Conservation (phyloP, 2,329 filamentous ascomycete genomes). For the Diaporthe citriasiana region DNA sequence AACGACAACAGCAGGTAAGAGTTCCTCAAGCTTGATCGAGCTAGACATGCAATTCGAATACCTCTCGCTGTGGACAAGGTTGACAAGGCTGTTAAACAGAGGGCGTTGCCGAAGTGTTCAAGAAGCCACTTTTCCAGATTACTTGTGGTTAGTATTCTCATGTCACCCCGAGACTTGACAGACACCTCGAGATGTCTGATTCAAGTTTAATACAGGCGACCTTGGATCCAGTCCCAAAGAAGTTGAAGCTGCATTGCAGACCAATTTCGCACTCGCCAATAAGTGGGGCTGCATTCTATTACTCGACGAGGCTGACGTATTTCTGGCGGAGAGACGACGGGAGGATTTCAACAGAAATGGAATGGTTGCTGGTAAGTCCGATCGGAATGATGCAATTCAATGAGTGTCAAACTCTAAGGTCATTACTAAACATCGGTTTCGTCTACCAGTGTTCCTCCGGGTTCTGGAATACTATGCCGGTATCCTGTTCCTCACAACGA, state of each 20-base stretch:
- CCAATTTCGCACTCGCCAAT: constrained; percentile 42
- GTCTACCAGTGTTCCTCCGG: constrained; percentile 54
- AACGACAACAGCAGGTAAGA: constrained; percentile 49
- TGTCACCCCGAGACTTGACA: not conserved
- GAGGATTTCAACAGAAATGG: constrained; percentile 35
- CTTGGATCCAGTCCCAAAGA: constrained; percentile 51
- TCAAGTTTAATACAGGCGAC: constrained; percentile 37
- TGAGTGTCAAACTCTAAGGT: constrained; percentile 56
- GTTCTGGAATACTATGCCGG: constrained; percentile 60
- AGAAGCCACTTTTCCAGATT: constrained; percentile 42
- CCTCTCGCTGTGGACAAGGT: too few species aligned
- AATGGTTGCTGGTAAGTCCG: constrained; percentile 50
- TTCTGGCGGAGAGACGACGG: not conserved
- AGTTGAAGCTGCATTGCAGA: constrained; percentile 49
- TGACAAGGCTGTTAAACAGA: constrained; percentile 33
- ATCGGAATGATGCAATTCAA: not conserved
- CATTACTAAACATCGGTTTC: not conserved
- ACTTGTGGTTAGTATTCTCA: constrained; percentile 40
- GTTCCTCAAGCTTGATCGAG: too few species aligned
- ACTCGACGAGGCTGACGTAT: constrained; percentile 73
- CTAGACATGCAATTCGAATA: too few species aligned
- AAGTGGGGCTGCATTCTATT: constrained; percentile 57
- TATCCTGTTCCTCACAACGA: constrained; percentile 65
- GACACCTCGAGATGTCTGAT: constrained; percentile 36
- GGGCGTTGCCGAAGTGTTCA: constrained; percentile 44